These are phyloP conservation scores for Arxiozyma slooffiae DNA, from an alignment of 1,139 yeast species.

Conservation along the genomic window DNA sequence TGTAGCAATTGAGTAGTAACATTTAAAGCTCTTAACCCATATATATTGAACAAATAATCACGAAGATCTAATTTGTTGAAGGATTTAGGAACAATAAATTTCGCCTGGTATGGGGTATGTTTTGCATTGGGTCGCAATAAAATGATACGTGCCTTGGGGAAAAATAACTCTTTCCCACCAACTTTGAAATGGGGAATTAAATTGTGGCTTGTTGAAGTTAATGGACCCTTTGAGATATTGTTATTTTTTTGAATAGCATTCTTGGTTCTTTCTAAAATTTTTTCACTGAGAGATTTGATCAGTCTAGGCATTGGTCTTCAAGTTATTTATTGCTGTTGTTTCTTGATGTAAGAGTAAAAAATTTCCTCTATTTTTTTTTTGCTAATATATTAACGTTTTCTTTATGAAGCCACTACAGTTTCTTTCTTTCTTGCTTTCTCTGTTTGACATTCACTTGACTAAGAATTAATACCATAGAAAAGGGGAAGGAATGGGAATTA, in stretches of 20 bases:
- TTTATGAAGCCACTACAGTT: background rate
- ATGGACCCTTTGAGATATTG: slow-evolving; percentile 31
- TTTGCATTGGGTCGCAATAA: slow-evolving; percentile 82
- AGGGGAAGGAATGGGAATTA: background rate
- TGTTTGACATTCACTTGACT: too few species aligned
- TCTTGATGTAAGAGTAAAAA: background rate
- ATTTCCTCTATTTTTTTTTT: background rate
- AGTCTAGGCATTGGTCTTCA: slow-evolving; percentile 5
- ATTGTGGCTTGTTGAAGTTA: background rate
- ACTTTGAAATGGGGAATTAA: slow-evolving; percentile 61
- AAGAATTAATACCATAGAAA: too few species aligned
- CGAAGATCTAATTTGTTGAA: slow-evolving; percentile 86
- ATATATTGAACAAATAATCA: slow-evolving; percentile 80
- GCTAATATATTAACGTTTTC: too few species aligned
- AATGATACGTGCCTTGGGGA: slow-evolving; percentile 76
- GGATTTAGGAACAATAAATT: slow-evolving; percentile 81
- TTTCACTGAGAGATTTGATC: slow-evolving; percentile 12
- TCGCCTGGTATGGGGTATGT: slow-evolving; percentile 92
- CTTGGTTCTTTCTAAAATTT: slow-evolving; percentile 36
- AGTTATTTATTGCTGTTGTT: background rate
- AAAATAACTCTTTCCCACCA: slow-evolving; percentile 63
- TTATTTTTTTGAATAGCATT: slow-evolving; percentile 50
- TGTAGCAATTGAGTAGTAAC: slow-evolving; percentile 79
- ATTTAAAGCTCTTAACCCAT: slow-evolving; percentile 79
- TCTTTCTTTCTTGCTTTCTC: background rate